Evolutionary conservation across 371 early-diverging fungal genomes (phyloP), one percentile per base, ranked within the genome.

Genomic region (Dichotomocladium elegans): DNA sequence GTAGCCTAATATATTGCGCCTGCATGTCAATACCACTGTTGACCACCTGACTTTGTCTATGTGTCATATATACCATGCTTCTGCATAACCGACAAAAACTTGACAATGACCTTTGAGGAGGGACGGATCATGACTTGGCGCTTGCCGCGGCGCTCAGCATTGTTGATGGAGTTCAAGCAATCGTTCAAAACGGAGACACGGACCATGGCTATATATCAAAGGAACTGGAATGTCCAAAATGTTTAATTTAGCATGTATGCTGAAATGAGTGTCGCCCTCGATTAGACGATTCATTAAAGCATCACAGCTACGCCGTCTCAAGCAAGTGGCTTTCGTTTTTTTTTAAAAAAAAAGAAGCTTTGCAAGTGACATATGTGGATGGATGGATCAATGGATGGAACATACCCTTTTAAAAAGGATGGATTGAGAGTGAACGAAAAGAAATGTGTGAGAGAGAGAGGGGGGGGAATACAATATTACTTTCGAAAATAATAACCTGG

Each of bases 81-180:
- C 81, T 96, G 99, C 99, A 99, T 99, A 69, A 95, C 94, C 56
- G 91, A 88, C 55, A 99, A 80, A 86, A 99, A 99, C 83, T 92
- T 91, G 83, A 94, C 83, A 60, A 95, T 87, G 72, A 97, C 95
- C 86, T 96, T 96, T 74, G 95, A 95, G 58, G 89, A 87, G 54
- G 94, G 93, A 55, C 95, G 89, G 72, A 99, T 77, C 55, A 97
- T 61, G 46, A 98, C 96, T 79, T 97, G 95, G 65, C 96, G 88
- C 86, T 95, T 96, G 60, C 96, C 97, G 44, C 64, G 61, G 33
- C 52, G 54, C 41, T 58, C 58, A 31, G 57, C 55, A 74, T 99
- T 99, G 90, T 90, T 90, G 79, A 99, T 98, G 83, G 85, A 86
- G 86, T 94, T 98, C 61, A 96, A 83, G 83, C 92, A 91, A 79